Conservation (phyloP, 2,329 filamentous ascomycete species). For the Eutypa lata region DNA sequence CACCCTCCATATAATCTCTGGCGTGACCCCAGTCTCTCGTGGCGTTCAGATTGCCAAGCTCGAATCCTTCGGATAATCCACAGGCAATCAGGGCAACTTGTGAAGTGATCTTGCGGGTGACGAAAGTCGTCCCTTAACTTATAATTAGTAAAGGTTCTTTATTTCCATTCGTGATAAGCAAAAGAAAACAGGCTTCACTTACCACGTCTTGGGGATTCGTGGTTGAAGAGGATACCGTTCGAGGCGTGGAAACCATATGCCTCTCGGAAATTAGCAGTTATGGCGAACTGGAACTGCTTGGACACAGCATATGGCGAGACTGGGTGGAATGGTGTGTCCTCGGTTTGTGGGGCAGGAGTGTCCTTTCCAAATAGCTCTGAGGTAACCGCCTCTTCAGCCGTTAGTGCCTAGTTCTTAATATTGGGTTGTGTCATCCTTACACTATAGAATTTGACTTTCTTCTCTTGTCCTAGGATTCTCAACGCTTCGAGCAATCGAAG, state of each 20-base stretch:
- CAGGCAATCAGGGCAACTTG: not conserved
- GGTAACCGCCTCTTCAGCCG: conserved; percentile 1
- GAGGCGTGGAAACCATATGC: not conserved
- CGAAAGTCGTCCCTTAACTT: not conserved
- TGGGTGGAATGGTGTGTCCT: not conserved
- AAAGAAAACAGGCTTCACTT: not conserved
- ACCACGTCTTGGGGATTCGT: conserved; percentile 1
- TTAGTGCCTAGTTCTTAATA: not conserved
- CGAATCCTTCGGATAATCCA: not conserved
- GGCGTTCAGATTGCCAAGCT: conserved; percentile 1
- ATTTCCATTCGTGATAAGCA: not conserved
- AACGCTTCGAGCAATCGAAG: not conserved
- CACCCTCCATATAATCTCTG: not conserved
- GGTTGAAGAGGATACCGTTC: not conserved
- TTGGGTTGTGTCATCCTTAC: not conserved
- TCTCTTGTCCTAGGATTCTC: not conserved
- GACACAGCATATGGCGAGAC: not conserved
- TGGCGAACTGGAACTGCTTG: conserved; percentile 1
- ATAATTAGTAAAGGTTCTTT: not conserved
- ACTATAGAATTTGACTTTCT: conserved; percentile 1
- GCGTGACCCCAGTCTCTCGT: conserved; percentile 1
- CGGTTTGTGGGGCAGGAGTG: not conserved
- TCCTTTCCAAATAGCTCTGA: conserved; percentile 1
- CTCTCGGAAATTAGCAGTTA: not conserved
- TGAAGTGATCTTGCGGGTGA: not conserved